phyloP scores from a whole-genome alignment of 768 basidiomycete genomes.

The Mycena latifolia region DNA sequence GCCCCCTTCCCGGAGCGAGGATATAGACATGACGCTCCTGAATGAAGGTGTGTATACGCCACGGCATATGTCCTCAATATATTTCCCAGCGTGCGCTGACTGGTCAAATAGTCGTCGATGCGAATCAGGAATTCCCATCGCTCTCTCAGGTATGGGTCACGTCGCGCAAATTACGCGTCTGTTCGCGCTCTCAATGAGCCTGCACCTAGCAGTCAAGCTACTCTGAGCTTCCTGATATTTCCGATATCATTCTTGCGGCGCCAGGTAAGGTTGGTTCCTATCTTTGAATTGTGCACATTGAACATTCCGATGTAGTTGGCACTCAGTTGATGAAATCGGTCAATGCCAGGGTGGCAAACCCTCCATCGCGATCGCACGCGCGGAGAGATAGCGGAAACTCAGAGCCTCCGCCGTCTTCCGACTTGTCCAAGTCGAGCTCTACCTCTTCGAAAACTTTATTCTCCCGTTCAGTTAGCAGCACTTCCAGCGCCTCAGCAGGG shows the following conservation, averaged over 20 bases:
- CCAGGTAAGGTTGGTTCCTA: slow-evolving; percentile 8
- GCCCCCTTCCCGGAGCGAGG: background rate
- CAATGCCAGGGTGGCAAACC: background rate
- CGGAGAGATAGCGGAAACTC: too few relatives aligned
- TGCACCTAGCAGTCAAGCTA: slow-evolving; percentile 39
- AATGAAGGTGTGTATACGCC: background rate
- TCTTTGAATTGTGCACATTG: background rate
- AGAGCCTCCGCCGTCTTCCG: too few relatives aligned
- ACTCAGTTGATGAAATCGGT: slow-evolving; percentile 19
- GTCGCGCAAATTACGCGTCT: slow-evolving; percentile 1
- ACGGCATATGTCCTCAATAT: background rate
- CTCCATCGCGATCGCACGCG: too few relatives aligned
- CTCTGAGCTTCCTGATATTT: slow-evolving; percentile 40
- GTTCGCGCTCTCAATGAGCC: background rate
- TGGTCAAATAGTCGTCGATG: background rate
- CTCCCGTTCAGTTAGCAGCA: slow-evolving; percentile 12
- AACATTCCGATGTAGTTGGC: slow-evolving; percentile 14
- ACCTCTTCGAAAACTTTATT: slow-evolving; percentile 2
- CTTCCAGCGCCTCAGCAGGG: background rate
- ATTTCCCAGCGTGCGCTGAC: background rate
- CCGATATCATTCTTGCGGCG: slow-evolving; percentile 32
- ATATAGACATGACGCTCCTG: background rate
- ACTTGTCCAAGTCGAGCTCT: background rate
- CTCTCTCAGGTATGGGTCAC: slow-evolving; percentile 30
- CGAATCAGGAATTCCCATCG: background rate